Conservation (phyloP, 441 rosid genomes). For the Jatropha multifida region DNA sequence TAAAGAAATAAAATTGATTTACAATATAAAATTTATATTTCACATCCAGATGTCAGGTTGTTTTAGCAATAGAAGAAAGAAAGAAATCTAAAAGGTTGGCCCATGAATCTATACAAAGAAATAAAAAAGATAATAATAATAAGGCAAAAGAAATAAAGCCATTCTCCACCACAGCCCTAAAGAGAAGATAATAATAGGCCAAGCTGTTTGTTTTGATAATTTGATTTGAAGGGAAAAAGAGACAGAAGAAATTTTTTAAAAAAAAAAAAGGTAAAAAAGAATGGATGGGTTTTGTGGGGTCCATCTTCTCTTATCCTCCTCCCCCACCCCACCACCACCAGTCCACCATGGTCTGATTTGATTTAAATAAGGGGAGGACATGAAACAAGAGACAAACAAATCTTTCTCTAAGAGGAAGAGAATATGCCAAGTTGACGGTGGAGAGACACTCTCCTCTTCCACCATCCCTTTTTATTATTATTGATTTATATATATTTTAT, state of each 20-base stretch:
- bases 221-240: neutral
- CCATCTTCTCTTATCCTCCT: conserved; percentile 30
- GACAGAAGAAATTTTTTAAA: too few species aligned
- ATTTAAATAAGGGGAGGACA: neutral
- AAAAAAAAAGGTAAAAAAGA: too few species aligned
- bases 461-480: conserved; percentile 21
- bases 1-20: too few species aligned
- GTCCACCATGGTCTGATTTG: neutral
- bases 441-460: conserved; percentile 32
- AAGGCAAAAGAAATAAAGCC: conserved; percentile 4
- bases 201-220: neutral
- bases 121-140: neutral
- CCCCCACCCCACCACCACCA: conserved; percentile 5
- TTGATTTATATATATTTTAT: neutral
- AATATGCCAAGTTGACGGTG: conserved; percentile 54
- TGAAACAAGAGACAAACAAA: conserved; percentile 27
- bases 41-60: too few species aligned
- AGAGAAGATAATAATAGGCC: conserved; percentile 1
- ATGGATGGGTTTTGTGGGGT: conserved; percentile 26
- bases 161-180: conserved; percentile 28
- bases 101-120: neutral
- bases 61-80: neutral
- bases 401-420: conserved; percentile 23
- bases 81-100: neutral
- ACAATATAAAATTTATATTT: too few species aligned